Evolutionary conservation across 768 basidiomycete species (phyloP), one percentile per base, ranked within the genome.

Genomic region (Coprinopsis sp.): DNA sequence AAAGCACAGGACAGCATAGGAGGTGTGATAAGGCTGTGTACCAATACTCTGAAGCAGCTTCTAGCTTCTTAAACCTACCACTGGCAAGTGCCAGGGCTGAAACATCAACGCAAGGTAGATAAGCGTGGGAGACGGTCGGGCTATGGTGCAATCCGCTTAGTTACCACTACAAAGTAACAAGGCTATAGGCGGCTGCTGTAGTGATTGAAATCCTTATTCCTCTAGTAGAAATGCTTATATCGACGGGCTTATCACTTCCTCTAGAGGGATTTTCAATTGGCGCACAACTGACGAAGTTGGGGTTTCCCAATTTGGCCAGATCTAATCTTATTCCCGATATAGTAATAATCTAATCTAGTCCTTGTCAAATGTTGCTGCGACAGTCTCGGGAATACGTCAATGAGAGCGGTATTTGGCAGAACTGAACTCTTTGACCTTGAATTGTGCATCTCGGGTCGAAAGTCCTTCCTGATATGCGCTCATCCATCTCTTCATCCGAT

Each of bases 381-480:
- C 18, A 25, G 11, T 10, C 24, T 62, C 54, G 10, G 60, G 56
- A 50, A 63, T 46, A 16, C 54, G 33, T 11, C 54, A 40, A 40
- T 67, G 62, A 6, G 58, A 62, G 16, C 29, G 58, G 44, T 64
- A 68, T 28, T 57, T 52, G 4, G 44, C 46, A 4, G 64, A 68
- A 46, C 67, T 67, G 52, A 64, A 64, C 21, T 47, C 14, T 43
- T 59, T 55, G 2, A 68, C 64, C 37, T 64, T 37, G 1, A 47
- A 10, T 40, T 68, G 64, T 23, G 66, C 65, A 47, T 61, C 59
- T 31, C 53, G 54, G 3, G 59, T 55, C 23, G 40, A 45, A 14
- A 67, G 37, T 13, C 63, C 63, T 13, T 40, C 31, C 19, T 49
- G 2, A 44, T 69, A 71, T n/a, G 67, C 64, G 37, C 65, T 55